These are phyloP conservation scores for Omphalea diandra DNA, from an alignment of 441 rosid species.

Conservation along the genomic window DNA sequence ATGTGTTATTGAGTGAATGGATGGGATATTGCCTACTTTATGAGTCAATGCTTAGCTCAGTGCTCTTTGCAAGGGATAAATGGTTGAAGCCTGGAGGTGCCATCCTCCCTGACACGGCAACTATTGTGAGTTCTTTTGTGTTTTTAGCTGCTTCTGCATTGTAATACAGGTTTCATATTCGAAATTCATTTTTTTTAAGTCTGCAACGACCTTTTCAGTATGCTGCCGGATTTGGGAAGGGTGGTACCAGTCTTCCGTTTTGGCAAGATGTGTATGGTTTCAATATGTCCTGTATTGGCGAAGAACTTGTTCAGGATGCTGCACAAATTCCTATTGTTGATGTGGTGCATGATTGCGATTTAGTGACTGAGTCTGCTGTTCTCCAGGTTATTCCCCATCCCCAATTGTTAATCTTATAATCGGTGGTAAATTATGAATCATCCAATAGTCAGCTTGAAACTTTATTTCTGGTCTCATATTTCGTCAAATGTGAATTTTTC, in stretches of 20 bases:
- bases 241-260: slow-evolving; percentile 82
- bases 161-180: slow-evolving; percentile 2
- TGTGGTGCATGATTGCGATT: slow-evolving; percentile 50
- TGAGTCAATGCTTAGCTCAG: slow-evolving; percentile 92
- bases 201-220: slow-evolving; percentile 36
- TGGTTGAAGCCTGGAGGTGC: slow-evolving; percentile 99
- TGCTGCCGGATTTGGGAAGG: slow-evolving; percentile 92
- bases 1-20: slow-evolving; percentile 91
- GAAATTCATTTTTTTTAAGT: background rate
- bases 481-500: background rate
- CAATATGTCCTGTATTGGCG: slow-evolving; percentile 79
- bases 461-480: background rate
- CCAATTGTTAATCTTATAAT: background rate
- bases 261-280: slow-evolving; percentile 94
- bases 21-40: slow-evolving; percentile 96
- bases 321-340: slow-evolving; percentile 71
- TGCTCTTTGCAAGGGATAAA: slow-evolving; percentile 85
- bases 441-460: background rate
- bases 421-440: background rate
- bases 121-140: slow-evolving; percentile 53
- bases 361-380: slow-evolving; percentile 59
- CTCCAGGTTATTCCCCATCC: slow-evolving; percentile 56
- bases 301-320: slow-evolving; percentile 71
- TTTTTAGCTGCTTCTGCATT: slow-evolving; percentile 9
- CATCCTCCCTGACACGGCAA: slow-evolving; percentile 92